Base-by-base conservation (phyloP, 257 asterid genomes). In the Solanum ahanhuiri region DNA sequence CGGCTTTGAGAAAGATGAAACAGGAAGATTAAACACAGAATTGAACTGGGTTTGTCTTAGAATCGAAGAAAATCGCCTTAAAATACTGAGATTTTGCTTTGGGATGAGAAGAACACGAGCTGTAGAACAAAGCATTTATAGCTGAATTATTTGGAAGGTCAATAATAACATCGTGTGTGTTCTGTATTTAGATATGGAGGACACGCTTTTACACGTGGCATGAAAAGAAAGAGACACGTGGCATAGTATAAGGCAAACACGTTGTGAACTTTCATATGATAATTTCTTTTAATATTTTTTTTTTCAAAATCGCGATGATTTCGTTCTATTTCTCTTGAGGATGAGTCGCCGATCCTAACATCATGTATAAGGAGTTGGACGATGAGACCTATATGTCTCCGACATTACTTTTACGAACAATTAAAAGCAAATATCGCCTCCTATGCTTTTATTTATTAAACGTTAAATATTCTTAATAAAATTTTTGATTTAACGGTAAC, bases 331-430 rank as follows among this genome's bases (percentile, higher is more conserved):
- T 51, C 3, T 51, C 3, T 14, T 45, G 3, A 5, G 1, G 60
- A 1, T 51, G 60, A 51, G 60, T 6, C 0, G 0, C 4, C 0
- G 7, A 51, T 51, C 0, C 0, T 17, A 51, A 15, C 58, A 51
- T 51, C 7, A 48, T 48, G 1, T 5, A 14, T 51, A 6, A 15
- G 9, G 60, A 48, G 57, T 4, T 48, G 7, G 8, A 15, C 22
- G 22, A 51, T 15, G 22, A 33, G 6, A 39, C 0, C 45, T 9
- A 39, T 39, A 39, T 41, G 8, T 48, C 8, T 48, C 7, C 2
- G 8, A 51, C 0, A 7, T 15, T 48, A 48, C 2, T 48, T 48
- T 48, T 15, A 0, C 3, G 2, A 2, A 48, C 18, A 14, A 48
- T 5, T 51, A 51, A 51, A 2, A 51, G 22, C 8, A 51, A 51